Percentiles rank a stretch among this genome's conserved stretches.
Evolutionary conservation across 352 stramenopile species (phyloP).

Genomic region (Phytophthora vignae): DNA sequence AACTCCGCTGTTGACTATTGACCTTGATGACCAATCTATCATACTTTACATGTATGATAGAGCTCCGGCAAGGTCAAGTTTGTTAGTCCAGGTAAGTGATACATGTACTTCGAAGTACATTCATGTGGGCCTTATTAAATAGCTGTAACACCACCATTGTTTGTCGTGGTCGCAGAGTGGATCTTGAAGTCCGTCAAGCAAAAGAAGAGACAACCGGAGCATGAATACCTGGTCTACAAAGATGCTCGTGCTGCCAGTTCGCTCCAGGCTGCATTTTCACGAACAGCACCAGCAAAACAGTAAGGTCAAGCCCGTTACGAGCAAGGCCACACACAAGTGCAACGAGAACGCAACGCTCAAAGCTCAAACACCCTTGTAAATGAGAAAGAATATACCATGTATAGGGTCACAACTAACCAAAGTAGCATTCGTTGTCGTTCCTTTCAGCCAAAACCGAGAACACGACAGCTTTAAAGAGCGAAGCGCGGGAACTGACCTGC

Average conservation of each 20-base stretch:
- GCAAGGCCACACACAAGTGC: background rate
- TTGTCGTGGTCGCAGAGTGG: constrained; percentile 60
- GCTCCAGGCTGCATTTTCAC: constrained; percentile 32
- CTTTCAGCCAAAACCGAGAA: constrained; percentile 43
- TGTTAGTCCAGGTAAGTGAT: constrained; percentile 60
- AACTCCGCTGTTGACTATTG: background rate
- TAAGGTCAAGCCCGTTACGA: background rate
- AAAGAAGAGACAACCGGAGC: constrained; percentile 69
- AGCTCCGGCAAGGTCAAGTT: constrained; percentile 68
- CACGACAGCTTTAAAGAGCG: constrained; percentile 18
- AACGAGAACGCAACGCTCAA: constrained; percentile 10
- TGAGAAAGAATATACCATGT: constrained; percentile 53
- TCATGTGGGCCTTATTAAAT: too few species aligned
- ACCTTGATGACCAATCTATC: constrained; percentile 3
- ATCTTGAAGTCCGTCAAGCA: constrained; percentile 78
- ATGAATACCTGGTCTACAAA: constrained; percentile 82
- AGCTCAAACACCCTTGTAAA: constrained; percentile 31
- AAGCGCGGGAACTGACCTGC: constrained; percentile 12
- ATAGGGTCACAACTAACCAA: constrained; percentile 60
- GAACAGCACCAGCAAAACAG: constrained; percentile 9
- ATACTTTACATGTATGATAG: constrained; percentile 22
- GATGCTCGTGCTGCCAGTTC: constrained; percentile 29
- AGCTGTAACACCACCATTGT: background rate
- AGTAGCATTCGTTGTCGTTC: constrained; percentile 49
- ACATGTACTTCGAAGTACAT: background rate